Base-by-base conservation (phyloP, 768 basidiomycete species). In the Chalciporus sphaerocephalus region DNA sequence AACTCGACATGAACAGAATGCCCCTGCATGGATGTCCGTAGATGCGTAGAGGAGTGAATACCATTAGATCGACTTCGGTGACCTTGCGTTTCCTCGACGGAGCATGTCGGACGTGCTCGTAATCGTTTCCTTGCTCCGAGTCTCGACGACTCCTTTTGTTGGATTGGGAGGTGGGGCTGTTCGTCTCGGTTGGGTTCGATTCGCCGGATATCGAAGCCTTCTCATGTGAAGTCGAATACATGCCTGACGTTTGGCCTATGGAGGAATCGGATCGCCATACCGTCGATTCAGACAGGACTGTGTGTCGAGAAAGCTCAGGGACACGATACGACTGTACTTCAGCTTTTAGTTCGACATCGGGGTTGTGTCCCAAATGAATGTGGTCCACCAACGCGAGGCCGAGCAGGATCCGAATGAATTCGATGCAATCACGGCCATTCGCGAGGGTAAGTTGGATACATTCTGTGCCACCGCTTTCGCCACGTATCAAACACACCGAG, bases 401-500 rank as follows among this genome's bases (percentile, higher is more conserved):
- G 12, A 55, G 54, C 24, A 56, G n/a, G 15, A 47, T 30, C 8
- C 42, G 50, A 2, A 55, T 42, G 13, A 57, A 37, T 30, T 56
- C 51, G 15, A 53, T 43, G 15, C 43, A 42, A 0, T 51, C 47
- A n/a, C 43, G 44, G 2, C 47, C 47, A 2, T 44, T 34, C 10
- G 21, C 10, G 1, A 55, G 45, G 2, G 24, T 38, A 16, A 55
- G 16, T 1, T 47, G 40, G 2, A 52, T 32, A 16, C 43, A 32
- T n/a, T 57, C 55, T 6, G 40, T 52, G 0, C 48, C 46, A 11
- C 50, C 47, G 13, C 47, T 37, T n/a, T 53, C 45, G 23, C 48
- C 46, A 21, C 42, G 50, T 33, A 55, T 15, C 9, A 52, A 38
- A 5, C 22, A 25, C 3, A 20, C 33, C 44, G 38, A 46, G 11